phyloP scores from a whole-genome alignment of 2,329 filamentous ascomycete genomes.

The Clarireedia homoeocarpa region DNA sequence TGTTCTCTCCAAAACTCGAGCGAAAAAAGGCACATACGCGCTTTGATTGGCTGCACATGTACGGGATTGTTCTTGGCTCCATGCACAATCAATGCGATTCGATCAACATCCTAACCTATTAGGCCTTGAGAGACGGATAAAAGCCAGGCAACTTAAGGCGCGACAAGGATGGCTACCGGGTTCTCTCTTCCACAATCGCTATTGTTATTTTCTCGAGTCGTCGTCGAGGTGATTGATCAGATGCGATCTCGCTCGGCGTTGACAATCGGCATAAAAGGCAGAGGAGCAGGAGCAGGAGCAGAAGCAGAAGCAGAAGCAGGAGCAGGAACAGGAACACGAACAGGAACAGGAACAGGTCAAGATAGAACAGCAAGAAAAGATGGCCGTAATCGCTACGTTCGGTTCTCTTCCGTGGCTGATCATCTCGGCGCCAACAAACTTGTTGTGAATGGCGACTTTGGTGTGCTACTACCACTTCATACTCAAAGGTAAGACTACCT shows the following conservation, averaged over 20 bases:
- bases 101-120: constrained; percentile 1
- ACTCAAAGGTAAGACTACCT: background rate
- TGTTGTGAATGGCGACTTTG: background rate
- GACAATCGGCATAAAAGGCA: too few species aligned
- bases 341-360: too few species aligned
- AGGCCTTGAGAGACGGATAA: background rate
- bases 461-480: background rate
- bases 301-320: too few species aligned
- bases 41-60: background rate
- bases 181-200: too few species aligned
- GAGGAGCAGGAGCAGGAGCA: too few species aligned
- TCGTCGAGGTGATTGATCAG: too few species aligned
- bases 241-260: too few species aligned
- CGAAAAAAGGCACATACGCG: constrained; percentile 6
- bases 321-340: too few species aligned
- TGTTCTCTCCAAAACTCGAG: background rate
- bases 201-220: too few species aligned
- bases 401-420: background rate
- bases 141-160: background rate
- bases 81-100: constrained; percentile 5
- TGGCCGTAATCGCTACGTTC: background rate
- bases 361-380: background rate
- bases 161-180: background rate
- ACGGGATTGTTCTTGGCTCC: constrained; percentile 5
- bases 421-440: background rate